These are phyloP conservation scores for Aspergillus clavatus DNA, from an alignment of 2,329 filamentous ascomycete species.

Conservation along the genomic window DNA sequence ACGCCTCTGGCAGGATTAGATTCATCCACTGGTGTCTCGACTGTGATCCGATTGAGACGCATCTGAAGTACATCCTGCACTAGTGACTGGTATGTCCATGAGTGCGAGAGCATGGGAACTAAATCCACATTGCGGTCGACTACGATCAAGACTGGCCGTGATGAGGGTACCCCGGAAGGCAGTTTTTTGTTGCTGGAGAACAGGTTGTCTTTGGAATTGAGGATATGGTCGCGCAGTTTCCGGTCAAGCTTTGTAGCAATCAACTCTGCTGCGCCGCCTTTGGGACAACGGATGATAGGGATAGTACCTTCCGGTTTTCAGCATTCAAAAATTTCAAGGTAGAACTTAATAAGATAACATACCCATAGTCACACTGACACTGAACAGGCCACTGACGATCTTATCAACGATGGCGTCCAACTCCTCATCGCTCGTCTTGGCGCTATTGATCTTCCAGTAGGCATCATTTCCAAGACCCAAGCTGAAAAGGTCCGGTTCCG, in stretches of 20 bases:
- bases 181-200: constrained; percentile 68
- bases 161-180: constrained; percentile 60
- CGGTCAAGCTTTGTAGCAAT: constrained; percentile 91
- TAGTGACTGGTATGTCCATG: constrained; percentile 82
- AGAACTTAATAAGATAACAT: no score
- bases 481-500: constrained; percentile 92
- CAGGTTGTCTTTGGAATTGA: constrained; percentile 96
- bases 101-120: constrained; percentile 98
- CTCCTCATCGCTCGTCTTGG: constrained; percentile 81
- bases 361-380: constrained; percentile 98
- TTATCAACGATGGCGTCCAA: constrained; percentile 82
- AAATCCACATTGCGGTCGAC: constrained; percentile 94
- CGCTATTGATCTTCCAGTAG: constrained; percentile 95
- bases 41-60: constrained; percentile 88
- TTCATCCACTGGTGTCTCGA: constrained; percentile 78
- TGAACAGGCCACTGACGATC: constrained; percentile 95
- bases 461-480: constrained; percentile 88
- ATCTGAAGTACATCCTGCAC: constrained; percentile 74
- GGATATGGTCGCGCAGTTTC: constrained; percentile 90
- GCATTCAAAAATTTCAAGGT: constrained; percentile 10
- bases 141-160: constrained; percentile 83
- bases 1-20: constrained; percentile 66
- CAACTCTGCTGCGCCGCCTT: constrained; percentile 87
- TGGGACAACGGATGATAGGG: constrained; percentile 91
- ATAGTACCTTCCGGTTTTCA: constrained; percentile 62